Conservation (phyloP, 768 basidiomycete genomes). For the Daedalea quercina region DNA sequence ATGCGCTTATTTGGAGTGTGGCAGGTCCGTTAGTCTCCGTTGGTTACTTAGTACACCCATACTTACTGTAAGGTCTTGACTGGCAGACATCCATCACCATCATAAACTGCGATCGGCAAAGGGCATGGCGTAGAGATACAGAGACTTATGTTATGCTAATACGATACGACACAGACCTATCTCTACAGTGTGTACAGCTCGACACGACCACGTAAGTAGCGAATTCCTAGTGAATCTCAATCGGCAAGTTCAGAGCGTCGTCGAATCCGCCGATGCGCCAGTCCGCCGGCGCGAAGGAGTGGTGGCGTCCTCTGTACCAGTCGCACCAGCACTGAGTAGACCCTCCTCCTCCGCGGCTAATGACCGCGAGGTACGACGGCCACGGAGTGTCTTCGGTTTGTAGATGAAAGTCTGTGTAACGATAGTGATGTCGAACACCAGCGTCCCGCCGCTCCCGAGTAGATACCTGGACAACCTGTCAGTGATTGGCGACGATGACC, state of each 20-base stretch:
- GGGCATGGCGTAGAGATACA: no score
- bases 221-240: neutral
- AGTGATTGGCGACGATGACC: neutral
- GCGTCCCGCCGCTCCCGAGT: slow-evolving; percentile 87
- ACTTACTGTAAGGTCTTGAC: no score
- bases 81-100: no score
- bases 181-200: neutral
- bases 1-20: no score
- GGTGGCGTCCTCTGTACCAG: slow-evolving; percentile 13
- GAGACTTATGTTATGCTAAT: no score
- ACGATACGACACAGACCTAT: no score
- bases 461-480: slow-evolving; percentile 26
- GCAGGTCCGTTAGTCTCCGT: no score
- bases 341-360: slow-evolving; percentile 24
- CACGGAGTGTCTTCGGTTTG: slow-evolving; percentile 26
- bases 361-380: slow-evolving; percentile 15
- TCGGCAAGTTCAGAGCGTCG: neutral
- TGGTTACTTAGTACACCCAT: no score
- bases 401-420: slow-evolving; percentile 83
- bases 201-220: neutral
- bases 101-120: no score
- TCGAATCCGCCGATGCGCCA: slow-evolving; percentile 5
- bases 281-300: slow-evolving; percentile 18
- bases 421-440: slow-evolving; percentile 90
- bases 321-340: slow-evolving; percentile 17